A percentile compares a stretch with the other conserved stretches of the same genome.
phyloP scores from a whole-genome alignment of 345 rosid species.

The Gossypium thurberi region DNA sequence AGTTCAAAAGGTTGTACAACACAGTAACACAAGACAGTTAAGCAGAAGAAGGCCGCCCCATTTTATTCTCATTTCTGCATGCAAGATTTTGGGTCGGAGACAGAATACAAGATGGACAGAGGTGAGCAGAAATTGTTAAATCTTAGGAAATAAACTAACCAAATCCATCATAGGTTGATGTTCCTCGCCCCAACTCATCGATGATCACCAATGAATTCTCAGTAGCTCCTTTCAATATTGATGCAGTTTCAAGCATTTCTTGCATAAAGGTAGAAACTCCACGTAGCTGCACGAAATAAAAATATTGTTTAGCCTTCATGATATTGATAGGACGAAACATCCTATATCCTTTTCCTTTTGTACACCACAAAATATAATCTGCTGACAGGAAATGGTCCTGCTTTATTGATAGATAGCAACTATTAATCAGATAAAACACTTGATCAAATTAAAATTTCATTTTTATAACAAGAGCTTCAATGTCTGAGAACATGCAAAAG shows the following conservation, averaged over 20 bases:
- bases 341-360: not conserved
- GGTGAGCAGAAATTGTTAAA: not conserved
- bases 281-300: conserved; percentile 46
- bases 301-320: conserved; percentile 10
- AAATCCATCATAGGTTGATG: conserved; percentile 98
- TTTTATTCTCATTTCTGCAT: conserved; percentile 7
- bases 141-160: conserved; percentile 41
- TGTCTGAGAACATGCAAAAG: not conserved
- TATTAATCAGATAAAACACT: not conserved
- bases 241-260: conserved; percentile 99
- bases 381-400: not conserved
- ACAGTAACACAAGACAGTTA: not conserved
- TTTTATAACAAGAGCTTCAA: not conserved
- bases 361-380: not conserved
- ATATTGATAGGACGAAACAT: not conserved
- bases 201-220: conserved; percentile 82
- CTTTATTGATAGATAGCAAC: not conserved
- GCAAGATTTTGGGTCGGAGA: not conserved
- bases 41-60: not conserved
- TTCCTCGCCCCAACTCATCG: conserved; percentile 96
- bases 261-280: conserved; percentile 99
- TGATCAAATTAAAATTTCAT: not conserved
- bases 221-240: conserved; percentile 92
- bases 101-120: not conserved
- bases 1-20: not conserved